These are phyloP conservation scores for Dalbergia oliveri DNA, from an alignment of 306 rosid species.

Conservation along the genomic window DNA sequence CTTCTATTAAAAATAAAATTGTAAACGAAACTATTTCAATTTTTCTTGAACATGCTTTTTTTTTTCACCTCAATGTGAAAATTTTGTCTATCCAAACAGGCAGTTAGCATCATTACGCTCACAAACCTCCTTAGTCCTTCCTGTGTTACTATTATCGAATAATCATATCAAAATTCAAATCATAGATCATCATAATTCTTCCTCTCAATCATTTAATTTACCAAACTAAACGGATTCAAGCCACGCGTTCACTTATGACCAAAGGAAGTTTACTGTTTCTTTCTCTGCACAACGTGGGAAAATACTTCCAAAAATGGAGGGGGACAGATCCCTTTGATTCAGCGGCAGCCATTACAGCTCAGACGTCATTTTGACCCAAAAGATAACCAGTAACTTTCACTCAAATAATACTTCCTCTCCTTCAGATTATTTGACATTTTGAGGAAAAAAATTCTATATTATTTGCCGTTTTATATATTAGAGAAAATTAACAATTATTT, in stretches of 20 bases:
- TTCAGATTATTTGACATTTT: too few relatives aligned
- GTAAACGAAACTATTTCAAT: too few relatives aligned
- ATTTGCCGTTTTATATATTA: too few relatives aligned
- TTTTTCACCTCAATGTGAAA: too few relatives aligned
- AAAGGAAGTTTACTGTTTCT: neutral
- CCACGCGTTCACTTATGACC: constrained; percentile 32
- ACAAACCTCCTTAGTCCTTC: neutral
- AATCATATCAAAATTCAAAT: constrained; percentile 4
- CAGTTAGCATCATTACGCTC: neutral
- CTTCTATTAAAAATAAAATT: too few relatives aligned
- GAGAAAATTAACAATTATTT: too few relatives aligned
- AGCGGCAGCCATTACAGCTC: neutral
- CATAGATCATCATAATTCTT: neutral
- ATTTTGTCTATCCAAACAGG: too few relatives aligned
- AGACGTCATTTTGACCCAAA: neutral
- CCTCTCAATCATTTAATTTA: constrained; percentile 39
- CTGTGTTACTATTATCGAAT: neutral
- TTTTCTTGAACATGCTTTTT: neutral
- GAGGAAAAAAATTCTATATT: too few relatives aligned
- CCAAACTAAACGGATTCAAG: constrained; percentile 33
- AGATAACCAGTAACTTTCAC: neutral
- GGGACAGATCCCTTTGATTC: constrained; percentile 24
- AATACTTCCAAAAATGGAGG: neutral
- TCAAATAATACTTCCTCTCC: neutral
- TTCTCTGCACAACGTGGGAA: neutral